Conservation (phyloP, 192 early-diverging fungal genomes). For the Kickxella alabastrina region DNA sequence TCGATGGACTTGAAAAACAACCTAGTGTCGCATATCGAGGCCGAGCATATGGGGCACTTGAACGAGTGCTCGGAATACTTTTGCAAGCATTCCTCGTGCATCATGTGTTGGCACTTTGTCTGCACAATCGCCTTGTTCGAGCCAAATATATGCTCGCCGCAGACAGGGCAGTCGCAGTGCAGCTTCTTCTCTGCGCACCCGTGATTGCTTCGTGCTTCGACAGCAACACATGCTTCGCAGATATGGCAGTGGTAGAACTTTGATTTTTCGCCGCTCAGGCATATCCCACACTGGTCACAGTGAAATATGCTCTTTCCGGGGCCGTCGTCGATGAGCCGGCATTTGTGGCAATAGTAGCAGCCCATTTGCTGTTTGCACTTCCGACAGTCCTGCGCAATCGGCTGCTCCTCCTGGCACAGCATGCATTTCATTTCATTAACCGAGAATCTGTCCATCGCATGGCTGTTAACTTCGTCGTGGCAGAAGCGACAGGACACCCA, state of each 20-base stretch:
- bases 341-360: conserved; percentile 81
- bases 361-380: conserved; percentile 63
- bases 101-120: conserved; percentile 79
- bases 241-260: conserved; percentile 91
- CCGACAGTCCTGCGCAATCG: conserved; percentile 67
- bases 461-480: conserved; percentile 64
- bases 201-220: conserved; percentile 68
- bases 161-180: conserved; percentile 93
- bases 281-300: conserved; percentile 90
- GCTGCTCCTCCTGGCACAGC: conserved; percentile 79
- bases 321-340: conserved; percentile 90
- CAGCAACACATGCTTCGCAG: conserved; percentile 89
- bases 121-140: conserved; percentile 68
- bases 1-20: conserved; percentile 83
- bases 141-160: conserved; percentile 92
- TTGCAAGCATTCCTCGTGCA: conserved; percentile 82
- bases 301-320: conserved; percentile 84
- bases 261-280: conserved; percentile 73
- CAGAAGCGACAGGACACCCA: conserved; percentile 77
- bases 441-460: conserved; percentile 63
- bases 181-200: conserved; percentile 88
- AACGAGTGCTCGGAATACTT: conserved; percentile 86
- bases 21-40: conserved; percentile 82
- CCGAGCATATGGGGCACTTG: conserved; percentile 92
- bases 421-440: conserved; percentile 89